Percentiles rank a stretch among this genome's conserved stretches.
Evolutionary conservation across 148 eudicot species (phyloP).

Genomic region (Mesembryanthemum crystallinum): DNA sequence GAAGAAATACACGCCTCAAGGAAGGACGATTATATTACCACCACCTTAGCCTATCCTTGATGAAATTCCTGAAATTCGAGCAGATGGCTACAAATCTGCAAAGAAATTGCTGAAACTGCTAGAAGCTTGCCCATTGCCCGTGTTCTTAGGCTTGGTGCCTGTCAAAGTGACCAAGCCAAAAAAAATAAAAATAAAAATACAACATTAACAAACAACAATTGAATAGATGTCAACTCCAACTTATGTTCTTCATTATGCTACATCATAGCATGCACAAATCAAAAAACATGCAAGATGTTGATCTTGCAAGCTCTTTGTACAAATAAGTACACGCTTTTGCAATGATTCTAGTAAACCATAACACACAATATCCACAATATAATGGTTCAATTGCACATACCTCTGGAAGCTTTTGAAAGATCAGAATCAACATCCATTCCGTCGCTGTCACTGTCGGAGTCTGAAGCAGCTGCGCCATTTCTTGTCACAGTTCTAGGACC

Average conservation of each 20-base stretch:
- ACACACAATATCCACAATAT: neutral
- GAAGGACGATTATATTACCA: no score
- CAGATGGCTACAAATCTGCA: slow-evolving; percentile 14
- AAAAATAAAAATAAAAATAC: no score
- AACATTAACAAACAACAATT: neutral
- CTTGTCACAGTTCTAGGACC: slow-evolving; percentile 20
- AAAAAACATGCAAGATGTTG: no score
- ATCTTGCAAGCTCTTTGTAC: no score
- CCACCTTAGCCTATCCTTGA: neutral
- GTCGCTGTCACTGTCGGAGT: slow-evolving; percentile 25
- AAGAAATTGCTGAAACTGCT: slow-evolving; percentile 26
- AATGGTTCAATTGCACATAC: neutral
- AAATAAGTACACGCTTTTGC: neutral
- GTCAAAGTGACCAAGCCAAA: neutral
- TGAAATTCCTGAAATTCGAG: neutral
- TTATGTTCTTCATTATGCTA: neutral
- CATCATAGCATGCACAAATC: no score
- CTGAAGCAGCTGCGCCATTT: slow-evolving; percentile 21
- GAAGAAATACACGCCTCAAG: no score
- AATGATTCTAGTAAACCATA: neutral
- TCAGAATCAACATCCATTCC: slow-evolving; percentile 37
- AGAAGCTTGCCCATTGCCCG: slow-evolving; percentile 24
- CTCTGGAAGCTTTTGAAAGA: slow-evolving; percentile 22
- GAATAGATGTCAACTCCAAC: neutral
- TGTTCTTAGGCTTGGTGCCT: slow-evolving; percentile 30